Conservation (phyloP, 441 rosid genomes). For the Populus tomentosa region DNA sequence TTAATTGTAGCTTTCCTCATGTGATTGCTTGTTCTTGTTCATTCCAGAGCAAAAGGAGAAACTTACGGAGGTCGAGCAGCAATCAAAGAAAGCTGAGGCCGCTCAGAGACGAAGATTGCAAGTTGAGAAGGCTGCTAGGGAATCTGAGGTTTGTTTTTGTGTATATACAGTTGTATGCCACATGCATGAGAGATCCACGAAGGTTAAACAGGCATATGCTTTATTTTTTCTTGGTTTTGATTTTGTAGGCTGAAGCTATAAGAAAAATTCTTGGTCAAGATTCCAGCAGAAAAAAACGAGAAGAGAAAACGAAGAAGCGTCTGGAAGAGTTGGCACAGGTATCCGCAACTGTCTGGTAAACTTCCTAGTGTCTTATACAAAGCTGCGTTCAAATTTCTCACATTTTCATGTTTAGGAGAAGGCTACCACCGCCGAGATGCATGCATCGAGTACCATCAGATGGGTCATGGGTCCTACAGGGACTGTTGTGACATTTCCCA, state of each 20-base stretch:
- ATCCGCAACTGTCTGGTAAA: constrained; percentile 8
- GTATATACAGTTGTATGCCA: constrained; percentile 1
- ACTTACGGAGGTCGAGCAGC: constrained; percentile 80
- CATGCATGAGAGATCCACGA: background rate
- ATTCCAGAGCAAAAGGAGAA: constrained; percentile 72
- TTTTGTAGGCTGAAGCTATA: constrained; percentile 78
- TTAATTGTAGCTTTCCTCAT: constrained; percentile 1
- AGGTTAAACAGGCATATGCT: background rate
- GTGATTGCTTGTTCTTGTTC: constrained; percentile 9
- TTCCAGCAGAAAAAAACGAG: constrained; percentile 86
- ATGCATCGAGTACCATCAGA: constrained; percentile 51
- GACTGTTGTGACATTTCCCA: constrained; percentile 71
- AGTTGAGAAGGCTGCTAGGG: constrained; percentile 86
- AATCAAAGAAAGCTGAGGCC: constrained; percentile 83
- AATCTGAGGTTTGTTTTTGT: constrained; percentile 61
- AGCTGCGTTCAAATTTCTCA: constrained; percentile 11
- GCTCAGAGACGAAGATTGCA: constrained; percentile 88
- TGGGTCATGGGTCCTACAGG: constrained; percentile 68
- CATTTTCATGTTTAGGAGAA: constrained; percentile 50
- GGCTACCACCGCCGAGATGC: constrained; percentile 58
- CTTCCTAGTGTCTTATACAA: background rate
- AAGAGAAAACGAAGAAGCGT: constrained; percentile 71
- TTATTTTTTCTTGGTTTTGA: background rate
- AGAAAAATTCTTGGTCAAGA: constrained; percentile 95
- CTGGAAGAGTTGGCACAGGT: constrained; percentile 88